Evolutionary conservation across 306 rosid species (phyloP), one percentile per base, ranked within the genome.

Genomic region (Hippophae rhamnoides): DNA sequence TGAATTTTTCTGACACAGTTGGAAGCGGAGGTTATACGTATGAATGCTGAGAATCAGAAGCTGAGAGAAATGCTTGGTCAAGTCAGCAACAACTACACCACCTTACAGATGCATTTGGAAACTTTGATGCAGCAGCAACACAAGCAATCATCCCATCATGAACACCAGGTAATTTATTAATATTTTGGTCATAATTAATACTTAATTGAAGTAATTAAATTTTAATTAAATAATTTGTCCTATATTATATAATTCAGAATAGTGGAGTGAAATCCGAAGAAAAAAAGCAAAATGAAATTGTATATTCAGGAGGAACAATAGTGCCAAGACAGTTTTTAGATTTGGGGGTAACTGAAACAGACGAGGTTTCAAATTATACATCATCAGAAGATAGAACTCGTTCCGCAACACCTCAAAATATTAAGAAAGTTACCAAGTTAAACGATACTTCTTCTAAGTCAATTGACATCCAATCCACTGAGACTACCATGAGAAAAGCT

Each of bases 401-500:
- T 56, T 92, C 93, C 1, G 74, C 72, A 44, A 81, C 96, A 0
- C 93, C 93, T 41, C 82, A 68, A 57, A 82, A 72, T 71, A 71
- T 66, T 47, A 41, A 83, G 53, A 92, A 92, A 75, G 61, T 56
- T 13, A 79, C 80, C 40, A 81, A 84, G 57, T 13, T 68, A 38
- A 76, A 68, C 55, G 57, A n/a, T 78, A 5, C 14, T 72, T 8
- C 7, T 47, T 54, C 46, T 5, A 83, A 66, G 65, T 58, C 72
- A 0, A 25, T 76, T 7, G 95, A 92, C 47, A 90, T 78, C 59
- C 69, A 81, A 44, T 51, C 87, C 41, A 10, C 89, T 2, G 87
- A 93, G 71, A 94, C 97, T 68, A 86, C 95, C 63, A 88, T 93
- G 97, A 80, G 97, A 63, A 93, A 93, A 71, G 99, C 94, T 14